Conservation (phyloP, 495 filamentous ascomycete species). For the Elasticomyces elasticus region DNA sequence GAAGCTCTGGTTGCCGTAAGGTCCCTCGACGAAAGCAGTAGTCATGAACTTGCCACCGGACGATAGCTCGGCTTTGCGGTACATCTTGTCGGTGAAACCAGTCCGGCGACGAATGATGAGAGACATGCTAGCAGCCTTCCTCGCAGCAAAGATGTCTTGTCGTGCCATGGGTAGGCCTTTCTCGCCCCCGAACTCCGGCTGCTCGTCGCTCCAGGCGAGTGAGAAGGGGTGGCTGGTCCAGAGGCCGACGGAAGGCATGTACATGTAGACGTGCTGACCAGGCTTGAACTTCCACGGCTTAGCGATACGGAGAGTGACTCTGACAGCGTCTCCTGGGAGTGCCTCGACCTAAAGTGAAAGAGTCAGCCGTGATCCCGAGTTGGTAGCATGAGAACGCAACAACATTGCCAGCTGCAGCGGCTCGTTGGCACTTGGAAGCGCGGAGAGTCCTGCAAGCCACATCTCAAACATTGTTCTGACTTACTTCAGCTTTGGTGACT, state of each 20-base stretch:
- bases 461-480: too few relatives aligned
- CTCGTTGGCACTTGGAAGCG: too few relatives aligned
- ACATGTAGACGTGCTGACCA: constrained; percentile 82
- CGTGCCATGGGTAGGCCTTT: constrained; percentile 30
- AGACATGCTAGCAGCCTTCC: constrained; percentile 46
- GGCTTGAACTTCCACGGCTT: constrained; percentile 68
- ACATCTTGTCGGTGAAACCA: constrained; percentile 79
- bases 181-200: constrained; percentile 24
- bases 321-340: constrained; percentile 69
- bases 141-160: constrained; percentile 29
- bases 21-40: constrained; percentile 65
- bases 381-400: too few relatives aligned
- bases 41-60: constrained; percentile 40
- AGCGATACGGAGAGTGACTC: constrained; percentile 71
- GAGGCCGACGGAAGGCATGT: constrained; percentile 60
- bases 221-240: constrained; percentile 94
- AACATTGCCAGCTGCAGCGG: too few relatives aligned
- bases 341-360: too few relatives aligned
- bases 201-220: constrained; percentile 67
- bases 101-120: constrained; percentile 77
- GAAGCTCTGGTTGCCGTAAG: constrained; percentile 74
- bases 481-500: constrained; percentile 56
- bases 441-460: too few relatives aligned
- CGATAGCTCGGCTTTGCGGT: constrained; percentile 46
- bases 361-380: too few relatives aligned